A percentile compares a stretch with the other conserved stretches of the same genome.
These are phyloP conservation scores for Rosa persica DNA, from an alignment of 306 rosid genomes.

Conservation along the genomic window DNA sequence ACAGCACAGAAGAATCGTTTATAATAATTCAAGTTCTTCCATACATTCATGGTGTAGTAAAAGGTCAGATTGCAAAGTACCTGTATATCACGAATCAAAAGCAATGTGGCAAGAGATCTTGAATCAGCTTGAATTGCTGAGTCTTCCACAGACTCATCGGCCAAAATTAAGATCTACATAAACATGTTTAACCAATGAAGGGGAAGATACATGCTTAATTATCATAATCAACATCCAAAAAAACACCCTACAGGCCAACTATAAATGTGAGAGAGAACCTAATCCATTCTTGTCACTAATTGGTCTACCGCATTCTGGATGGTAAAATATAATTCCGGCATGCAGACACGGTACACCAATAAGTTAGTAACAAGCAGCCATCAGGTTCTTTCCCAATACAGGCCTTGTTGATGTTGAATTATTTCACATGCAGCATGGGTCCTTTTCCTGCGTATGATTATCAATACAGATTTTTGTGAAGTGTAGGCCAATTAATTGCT, in stretches of 20 bases:
- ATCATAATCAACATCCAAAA: neutral
- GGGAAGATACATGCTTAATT: neutral
- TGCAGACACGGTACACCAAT: conserved; percentile 7
- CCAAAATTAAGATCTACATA: conserved; percentile 78
- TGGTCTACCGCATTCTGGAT: conserved; percentile 2
- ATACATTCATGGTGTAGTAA: neutral
- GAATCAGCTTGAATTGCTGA: conserved; percentile 98
- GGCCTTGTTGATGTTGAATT: conserved; percentile 9
- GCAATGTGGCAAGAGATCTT: conserved; percentile 91
- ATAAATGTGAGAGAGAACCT: neutral
- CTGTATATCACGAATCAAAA: conserved; percentile 91
- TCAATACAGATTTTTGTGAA: neutral
- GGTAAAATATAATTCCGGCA: conserved; percentile 4
- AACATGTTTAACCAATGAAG: neutral
- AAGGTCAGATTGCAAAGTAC: conserved; percentile 37
- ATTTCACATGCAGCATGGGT: neutral
- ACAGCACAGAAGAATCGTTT: neutral
- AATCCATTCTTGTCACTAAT: conserved; percentile 16
- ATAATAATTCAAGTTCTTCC: neutral
- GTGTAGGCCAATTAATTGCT: conserved; percentile 33
- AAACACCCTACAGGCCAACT: neutral
- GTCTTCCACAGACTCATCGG: conserved; percentile 95
- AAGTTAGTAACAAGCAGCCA: conserved; percentile 14
- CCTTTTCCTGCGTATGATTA: neutral
- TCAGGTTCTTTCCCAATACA: conserved; percentile 2